Base-by-base conservation (phyloP, 176 grass and related monocot species). In the Avena insularis region DNA sequence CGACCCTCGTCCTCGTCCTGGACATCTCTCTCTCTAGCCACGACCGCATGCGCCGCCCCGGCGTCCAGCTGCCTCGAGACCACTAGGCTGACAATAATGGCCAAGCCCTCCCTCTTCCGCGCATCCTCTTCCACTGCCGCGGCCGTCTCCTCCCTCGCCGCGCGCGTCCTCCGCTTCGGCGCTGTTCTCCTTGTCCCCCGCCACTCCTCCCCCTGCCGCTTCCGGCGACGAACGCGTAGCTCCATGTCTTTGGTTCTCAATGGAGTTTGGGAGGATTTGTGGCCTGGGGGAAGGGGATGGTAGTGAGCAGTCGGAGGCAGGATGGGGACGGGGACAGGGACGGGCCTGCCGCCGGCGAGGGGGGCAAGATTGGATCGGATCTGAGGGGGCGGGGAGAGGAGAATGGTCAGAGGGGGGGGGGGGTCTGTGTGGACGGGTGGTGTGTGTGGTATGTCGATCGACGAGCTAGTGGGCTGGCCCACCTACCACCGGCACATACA, bases 81-180 rank as follows among this genome's bases (percentile, higher is more conserved):
- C 10, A 9, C 38, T 5, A 19, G 49, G 1, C 33, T 38, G 61
- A 49, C 5, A 4, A 11, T 51, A 49, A n/a, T 82, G 79, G 72
- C 23, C 23, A n/a, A 36, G 5, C 8, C 16, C 6, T 15, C 21
- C 66, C 2, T 1, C 47, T n/a, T 83, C 84, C 2, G 15, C 33
- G 45, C 63, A 20, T 69, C 88, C 53, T 75, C 78, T 69, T 31
- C 64, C 25, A 75, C 46, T n/a, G 71, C 71, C 45, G 31, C 53
- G 38, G 40, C 64, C 12, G 87, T 51, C 64, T 77, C 89, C 63
- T 76, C 35, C 55, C 80, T 70, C 56, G 49, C 84, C 85, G 66
- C 63, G 47, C 89, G 80, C 48, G 89, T 90, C 80, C 17, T 65
- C 89, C 74, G 89, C 74, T 74, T 90, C 23, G 65, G 31, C 47